Conservation (phyloP, 345 rosid genomes). For the Kernera saxatilis region DNA sequence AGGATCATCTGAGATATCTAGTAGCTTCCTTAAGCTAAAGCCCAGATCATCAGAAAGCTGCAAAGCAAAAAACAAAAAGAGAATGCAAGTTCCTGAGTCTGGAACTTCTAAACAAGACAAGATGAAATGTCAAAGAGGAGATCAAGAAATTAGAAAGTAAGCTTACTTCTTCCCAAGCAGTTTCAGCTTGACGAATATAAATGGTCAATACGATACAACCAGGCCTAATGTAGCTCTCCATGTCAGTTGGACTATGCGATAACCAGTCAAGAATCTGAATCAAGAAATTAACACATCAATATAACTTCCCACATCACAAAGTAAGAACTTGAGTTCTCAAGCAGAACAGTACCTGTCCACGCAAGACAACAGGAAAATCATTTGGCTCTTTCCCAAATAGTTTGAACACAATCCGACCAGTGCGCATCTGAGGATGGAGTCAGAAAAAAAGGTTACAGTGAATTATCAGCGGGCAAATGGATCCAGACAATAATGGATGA, state of each 20-base stretch:
- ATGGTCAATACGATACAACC: constrained; percentile 86
- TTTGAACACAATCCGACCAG: constrained; percentile 86
- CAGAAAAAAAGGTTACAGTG: background rate
- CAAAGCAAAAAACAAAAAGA: constrained; percentile 15
- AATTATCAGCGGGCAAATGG: constrained; percentile 6
- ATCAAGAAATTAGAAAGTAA: constrained; percentile 3
- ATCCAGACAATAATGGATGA: background rate
- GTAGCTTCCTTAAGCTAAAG: constrained; percentile 75
- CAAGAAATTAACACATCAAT: constrained; percentile 15
- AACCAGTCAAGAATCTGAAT: constrained; percentile 93
- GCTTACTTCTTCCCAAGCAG: constrained; percentile 90
- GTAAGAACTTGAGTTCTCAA: background rate
- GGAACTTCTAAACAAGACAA: background rate
- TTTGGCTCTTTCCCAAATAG: constrained; percentile 95
- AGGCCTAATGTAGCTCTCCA: constrained; percentile 98
- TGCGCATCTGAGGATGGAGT: constrained; percentile 64
- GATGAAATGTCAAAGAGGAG: background rate
- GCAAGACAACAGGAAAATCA: constrained; percentile 78
- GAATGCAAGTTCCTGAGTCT: constrained; percentile 17
- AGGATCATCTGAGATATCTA: constrained; percentile 61
- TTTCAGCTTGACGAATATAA: constrained; percentile 81
- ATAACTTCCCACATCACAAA: constrained; percentile 14
- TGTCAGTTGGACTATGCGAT: constrained; percentile 93
- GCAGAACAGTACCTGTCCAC: constrained; percentile 63
- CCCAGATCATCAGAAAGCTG: constrained; percentile 73